Percentiles rank a stretch among this genome's conserved stretches.
phyloP scores from a whole-genome alignment of 2,329 filamentous ascomycete genomes.

The Aspergillus phoenicis region DNA sequence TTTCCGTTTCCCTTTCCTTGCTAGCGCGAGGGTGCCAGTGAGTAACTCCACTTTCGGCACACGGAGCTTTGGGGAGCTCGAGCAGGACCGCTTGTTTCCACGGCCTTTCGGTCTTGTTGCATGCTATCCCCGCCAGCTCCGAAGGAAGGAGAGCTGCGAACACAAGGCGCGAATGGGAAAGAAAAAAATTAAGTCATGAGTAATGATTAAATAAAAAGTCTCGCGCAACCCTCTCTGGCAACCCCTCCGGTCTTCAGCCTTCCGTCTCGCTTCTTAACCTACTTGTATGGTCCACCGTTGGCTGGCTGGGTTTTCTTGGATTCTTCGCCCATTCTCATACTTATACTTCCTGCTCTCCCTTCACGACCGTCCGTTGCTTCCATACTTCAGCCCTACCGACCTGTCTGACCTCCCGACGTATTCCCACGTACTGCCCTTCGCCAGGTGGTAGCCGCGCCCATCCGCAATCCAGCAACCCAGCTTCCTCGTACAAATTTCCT shows the following conservation, averaged over 20 bases:
- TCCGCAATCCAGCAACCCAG: not conserved
- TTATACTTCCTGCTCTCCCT: not conserved
- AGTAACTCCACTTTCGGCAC: slow-evolving; percentile 20
- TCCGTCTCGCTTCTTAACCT: not conserved
- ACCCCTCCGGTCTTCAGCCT: slow-evolving; percentile 3
- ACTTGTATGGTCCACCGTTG: slow-evolving; percentile 1
- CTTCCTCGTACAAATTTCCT: not conserved
- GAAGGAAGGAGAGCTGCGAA: slow-evolving; percentile 23
- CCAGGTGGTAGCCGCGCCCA: not conserved
- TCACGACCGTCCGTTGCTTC: not conserved
- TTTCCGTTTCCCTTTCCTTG: not conserved
- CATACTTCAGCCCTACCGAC: slow-evolving; percentile 23
- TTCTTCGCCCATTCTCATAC: slow-evolving; percentile 8
- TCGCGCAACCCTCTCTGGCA: slow-evolving; percentile 12
- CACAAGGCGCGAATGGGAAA: not conserved
- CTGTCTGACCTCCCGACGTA: not conserved
- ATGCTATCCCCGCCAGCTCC: slow-evolving; percentile 34
- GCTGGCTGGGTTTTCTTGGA: slow-evolving; percentile 6
- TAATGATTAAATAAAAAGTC: slow-evolving; percentile 23
- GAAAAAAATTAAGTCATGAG: slow-evolving; percentile 12
- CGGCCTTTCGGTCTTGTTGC: slow-evolving; percentile 27
- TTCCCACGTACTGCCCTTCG: not conserved
- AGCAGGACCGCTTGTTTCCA: slow-evolving; percentile 27
- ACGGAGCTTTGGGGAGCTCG: slow-evolving; percentile 21
- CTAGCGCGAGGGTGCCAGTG: slow-evolving; percentile 8